phyloP scores from a whole-genome alignment of 2,329 filamentous ascomycete genomes.

The Annulohypoxylon truncatum region DNA sequence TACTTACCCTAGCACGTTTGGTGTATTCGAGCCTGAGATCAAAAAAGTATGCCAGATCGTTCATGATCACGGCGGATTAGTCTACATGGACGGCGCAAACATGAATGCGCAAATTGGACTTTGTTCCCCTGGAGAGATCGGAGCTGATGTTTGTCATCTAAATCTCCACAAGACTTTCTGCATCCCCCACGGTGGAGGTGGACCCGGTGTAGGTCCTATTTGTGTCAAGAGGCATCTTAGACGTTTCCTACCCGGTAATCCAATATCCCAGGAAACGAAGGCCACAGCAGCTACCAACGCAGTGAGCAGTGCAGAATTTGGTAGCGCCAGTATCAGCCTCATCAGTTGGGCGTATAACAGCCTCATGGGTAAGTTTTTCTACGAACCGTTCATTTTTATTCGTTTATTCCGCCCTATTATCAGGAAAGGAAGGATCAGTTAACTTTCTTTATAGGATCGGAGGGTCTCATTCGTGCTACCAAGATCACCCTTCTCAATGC shows the following conservation, averaged over 20 bases:
- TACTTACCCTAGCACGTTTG: constrained; percentile 94
- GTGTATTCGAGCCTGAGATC: constrained; percentile 91
- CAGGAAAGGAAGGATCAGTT: constrained; percentile 3
- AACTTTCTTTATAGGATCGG: constrained; percentile 57
- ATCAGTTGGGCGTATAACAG: constrained; percentile 97
- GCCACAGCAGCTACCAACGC: constrained; percentile 56
- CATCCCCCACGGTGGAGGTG: constrained; percentile 94
- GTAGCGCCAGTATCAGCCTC: constrained; percentile 89
- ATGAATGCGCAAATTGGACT: constrained; percentile 98
- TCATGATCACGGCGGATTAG: constrained; percentile 88
- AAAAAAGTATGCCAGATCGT: constrained; percentile 88
- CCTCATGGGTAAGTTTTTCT: constrained; percentile 79
- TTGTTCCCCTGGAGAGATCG: constrained; percentile 93
- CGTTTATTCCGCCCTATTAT: neutral
- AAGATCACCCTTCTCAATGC: constrained; percentile 95
- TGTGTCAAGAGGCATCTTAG: constrained; percentile 86
- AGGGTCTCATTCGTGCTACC: constrained; percentile 87
- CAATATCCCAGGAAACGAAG: constrained; percentile 14
- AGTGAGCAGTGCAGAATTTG: constrained; percentile 85
- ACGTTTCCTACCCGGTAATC: constrained; percentile 77
- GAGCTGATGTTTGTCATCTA: constrained; percentile 95
- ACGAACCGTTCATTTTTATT: neutral
- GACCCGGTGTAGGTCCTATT: constrained; percentile 92
- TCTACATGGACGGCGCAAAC: constrained; percentile 99
- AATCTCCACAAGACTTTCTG: constrained; percentile 99